Evolutionary conservation across 352 stramenopile genomes (phyloP).

Genomic region (Elongisporangium senticosum): DNA sequence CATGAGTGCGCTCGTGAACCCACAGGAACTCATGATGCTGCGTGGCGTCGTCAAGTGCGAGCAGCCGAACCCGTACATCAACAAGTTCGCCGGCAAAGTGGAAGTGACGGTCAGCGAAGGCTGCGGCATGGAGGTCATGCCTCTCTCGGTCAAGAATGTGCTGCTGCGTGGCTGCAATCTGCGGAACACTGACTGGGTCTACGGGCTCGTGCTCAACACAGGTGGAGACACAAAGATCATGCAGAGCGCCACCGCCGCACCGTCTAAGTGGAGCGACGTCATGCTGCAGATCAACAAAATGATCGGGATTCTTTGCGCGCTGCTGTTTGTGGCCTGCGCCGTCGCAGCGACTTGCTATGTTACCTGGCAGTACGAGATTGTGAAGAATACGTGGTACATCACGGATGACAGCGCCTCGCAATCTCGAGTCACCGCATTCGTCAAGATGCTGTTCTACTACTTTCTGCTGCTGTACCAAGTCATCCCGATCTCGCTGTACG

Average conservation of each 20-base stretch:
- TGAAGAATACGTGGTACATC: slow-evolving; percentile 75
- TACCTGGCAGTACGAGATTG: slow-evolving; percentile 73
- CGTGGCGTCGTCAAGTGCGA: slow-evolving; percentile 63
- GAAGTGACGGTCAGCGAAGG: slow-evolving; percentile 62
- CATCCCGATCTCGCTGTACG: slow-evolving; percentile 92
- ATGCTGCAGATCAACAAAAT: slow-evolving; percentile 81
- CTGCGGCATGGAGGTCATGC: slow-evolving; percentile 66
- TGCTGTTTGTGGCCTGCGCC: slow-evolving; percentile 58
- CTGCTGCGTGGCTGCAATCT: slow-evolving; percentile 85
- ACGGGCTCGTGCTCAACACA: slow-evolving; percentile 86
- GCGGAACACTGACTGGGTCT: slow-evolving; percentile 87
- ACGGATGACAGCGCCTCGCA: slow-evolving; percentile 24
- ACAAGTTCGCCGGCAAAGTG: slow-evolving; percentile 85
- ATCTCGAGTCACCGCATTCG: slow-evolving; percentile 45
- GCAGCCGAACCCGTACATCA: slow-evolving; percentile 82
- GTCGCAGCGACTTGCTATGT: slow-evolving; percentile 69
- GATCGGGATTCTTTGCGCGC: slow-evolving; percentile 63
- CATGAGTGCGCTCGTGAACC: slow-evolving; percentile 53
- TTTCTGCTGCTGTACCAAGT: slow-evolving; percentile 89
- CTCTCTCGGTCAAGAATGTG: slow-evolving; percentile 85
- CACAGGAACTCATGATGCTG: slow-evolving; percentile 45
- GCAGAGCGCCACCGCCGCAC: slow-evolving; percentile 66
- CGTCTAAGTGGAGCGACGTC: slow-evolving; percentile 82
- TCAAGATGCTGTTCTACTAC: slow-evolving; percentile 92
- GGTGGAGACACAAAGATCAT: slow-evolving; percentile 91